Conservation (phyloP, 345 rosid genomes). For the Eucalyptus rudis region DNA sequence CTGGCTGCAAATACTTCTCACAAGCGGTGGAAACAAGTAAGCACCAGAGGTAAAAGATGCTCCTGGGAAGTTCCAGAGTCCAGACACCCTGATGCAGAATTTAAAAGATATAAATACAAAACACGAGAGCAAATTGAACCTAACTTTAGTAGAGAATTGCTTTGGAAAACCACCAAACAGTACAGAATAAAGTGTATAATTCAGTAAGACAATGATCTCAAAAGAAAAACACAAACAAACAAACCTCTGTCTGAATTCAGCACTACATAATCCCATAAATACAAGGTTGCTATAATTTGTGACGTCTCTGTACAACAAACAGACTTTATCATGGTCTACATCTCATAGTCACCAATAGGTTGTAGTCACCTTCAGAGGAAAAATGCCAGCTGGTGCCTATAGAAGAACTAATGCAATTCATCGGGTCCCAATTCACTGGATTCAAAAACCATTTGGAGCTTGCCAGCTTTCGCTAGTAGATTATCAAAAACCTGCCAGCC, state of each 20-base stretch:
- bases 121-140: not conserved
- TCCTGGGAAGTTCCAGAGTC: not conserved
- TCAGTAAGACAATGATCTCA: not conserved
- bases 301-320: constrained; percentile 30
- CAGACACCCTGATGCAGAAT: constrained; percentile 1
- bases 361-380: constrained; percentile 24
- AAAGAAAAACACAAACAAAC: not conserved
- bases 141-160: not conserved
- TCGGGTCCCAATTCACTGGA: constrained; percentile 3
- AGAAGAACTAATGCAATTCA: constrained; percentile 5
- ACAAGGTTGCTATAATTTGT: constrained; percentile 22
- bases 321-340: constrained; percentile 12
- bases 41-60: not conserved
- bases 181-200: not conserved
- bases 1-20: not conserved
- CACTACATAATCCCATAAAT: constrained; percentile 19
- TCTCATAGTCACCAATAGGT: constrained; percentile 17
- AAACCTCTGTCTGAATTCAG: constrained; percentile 8
- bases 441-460: not conserved
- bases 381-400: constrained; percentile 4
- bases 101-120: not conserved
- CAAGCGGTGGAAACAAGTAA: not conserved
- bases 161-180: not conserved
- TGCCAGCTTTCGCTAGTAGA: not conserved
- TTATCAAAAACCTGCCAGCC: not conserved